Percentiles rank a stretch among this genome's conserved stretches.
phyloP scores from a whole-genome alignment of 2,329 filamentous ascomycete genomes.

The Claviceps sorghi region DNA sequence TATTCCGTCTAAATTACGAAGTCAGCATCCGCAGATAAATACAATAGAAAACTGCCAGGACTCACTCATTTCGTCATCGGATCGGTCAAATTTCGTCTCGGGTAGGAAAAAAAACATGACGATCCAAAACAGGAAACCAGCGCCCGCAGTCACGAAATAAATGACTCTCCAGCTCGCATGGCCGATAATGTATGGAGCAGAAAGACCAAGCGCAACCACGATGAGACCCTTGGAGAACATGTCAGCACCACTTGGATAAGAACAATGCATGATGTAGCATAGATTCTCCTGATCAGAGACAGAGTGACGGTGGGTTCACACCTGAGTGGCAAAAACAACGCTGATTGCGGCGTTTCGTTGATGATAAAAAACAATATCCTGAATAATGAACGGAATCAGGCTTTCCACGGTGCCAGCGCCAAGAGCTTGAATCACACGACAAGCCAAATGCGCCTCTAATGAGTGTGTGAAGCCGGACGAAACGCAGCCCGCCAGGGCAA shows the following conservation, averaged over 20 bases:
- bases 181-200: constrained; percentile 1
- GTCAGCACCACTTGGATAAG: neutral
- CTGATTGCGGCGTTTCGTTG: constrained; percentile 1
- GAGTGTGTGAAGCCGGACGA: neutral
- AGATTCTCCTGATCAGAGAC: neutral
- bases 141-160: constrained; percentile 1
- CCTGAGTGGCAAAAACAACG: constrained; percentile 1
- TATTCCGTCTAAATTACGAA: neutral
- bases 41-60: neutral
- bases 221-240: neutral
- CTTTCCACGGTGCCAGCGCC: constrained; percentile 2
- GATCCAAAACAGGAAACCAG: neutral
- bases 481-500: constrained; percentile 1
- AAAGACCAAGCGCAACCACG: neutral
- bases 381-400: constrained; percentile 3
- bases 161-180: constrained; percentile 1
- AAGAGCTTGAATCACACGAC: constrained; percentile 1
- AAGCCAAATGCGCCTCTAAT: neutral
- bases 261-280: no score
- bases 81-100: constrained; percentile 1
- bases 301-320: neutral
- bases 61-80: constrained; percentile 1
- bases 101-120: constrained; percentile 1
- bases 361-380: constrained; percentile 2
- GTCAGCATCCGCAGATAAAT: neutral